Conservation (phyloP, 2,329 filamentous ascomycete species). For the Helotiales sp. region DNA sequence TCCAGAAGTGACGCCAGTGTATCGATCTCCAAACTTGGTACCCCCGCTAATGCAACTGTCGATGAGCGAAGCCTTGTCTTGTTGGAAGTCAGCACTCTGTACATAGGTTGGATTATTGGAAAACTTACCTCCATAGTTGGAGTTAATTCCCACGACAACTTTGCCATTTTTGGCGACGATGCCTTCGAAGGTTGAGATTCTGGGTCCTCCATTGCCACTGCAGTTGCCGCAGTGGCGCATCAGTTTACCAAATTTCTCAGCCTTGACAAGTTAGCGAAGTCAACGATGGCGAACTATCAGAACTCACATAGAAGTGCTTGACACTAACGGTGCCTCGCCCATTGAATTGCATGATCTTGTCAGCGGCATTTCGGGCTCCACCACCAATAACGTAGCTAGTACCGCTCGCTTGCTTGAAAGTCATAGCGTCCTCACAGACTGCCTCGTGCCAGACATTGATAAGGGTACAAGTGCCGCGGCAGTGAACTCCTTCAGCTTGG, state of each 20-base stretch:
- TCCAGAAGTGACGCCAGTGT: neutral
- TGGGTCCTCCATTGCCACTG: slow-evolving; percentile 48
- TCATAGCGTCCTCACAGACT: slow-evolving; percentile 44
- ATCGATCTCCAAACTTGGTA: neutral
- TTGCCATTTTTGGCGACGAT: slow-evolving; percentile 49
- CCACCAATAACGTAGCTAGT: slow-evolving; percentile 50
- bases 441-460: slow-evolving; percentile 49
- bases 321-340: slow-evolving; percentile 44
- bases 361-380: slow-evolving; percentile 47
- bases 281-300: neutral
- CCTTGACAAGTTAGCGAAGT: slow-evolving; percentile 38
- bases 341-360: slow-evolving; percentile 51
- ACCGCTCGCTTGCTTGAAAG: slow-evolving; percentile 46
- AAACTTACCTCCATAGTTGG: slow-evolving; percentile 13
- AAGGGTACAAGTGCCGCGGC: slow-evolving; percentile 53
- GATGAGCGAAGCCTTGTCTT: neutral
- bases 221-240: slow-evolving; percentile 54
- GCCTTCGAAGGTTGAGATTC: slow-evolving; percentile 49
- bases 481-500: slow-evolving; percentile 57
- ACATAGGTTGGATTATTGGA: neutral
- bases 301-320: slow-evolving; percentile 43
- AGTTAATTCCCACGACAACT: slow-evolving; percentile 52
- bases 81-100: neutral
- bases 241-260: slow-evolving; percentile 53
- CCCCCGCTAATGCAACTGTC: neutral